Percentiles rank a stretch among this genome's conserved stretches.
Conservation (phyloP, 257 asterid species). For the Nicotiana attenuata region DNA sequence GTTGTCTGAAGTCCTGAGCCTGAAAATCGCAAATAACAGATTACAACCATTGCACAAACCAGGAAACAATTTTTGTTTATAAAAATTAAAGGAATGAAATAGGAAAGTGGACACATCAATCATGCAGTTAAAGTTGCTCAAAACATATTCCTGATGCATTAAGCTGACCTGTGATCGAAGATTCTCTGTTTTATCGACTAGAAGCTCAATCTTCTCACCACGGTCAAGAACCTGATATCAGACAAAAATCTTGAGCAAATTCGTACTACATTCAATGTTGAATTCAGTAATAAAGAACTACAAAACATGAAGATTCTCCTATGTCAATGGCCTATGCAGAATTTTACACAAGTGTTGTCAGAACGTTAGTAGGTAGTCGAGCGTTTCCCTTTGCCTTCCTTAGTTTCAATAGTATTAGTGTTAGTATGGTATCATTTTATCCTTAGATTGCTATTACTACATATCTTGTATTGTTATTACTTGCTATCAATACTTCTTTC, state of each 20-base stretch:
- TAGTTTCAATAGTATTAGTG: too few relatives aligned
- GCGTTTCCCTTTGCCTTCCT: too few relatives aligned
- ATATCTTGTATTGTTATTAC: too few relatives aligned
- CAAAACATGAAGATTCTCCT: background rate
- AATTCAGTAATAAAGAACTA: background rate
- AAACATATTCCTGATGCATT: background rate
- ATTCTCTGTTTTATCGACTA: conserved; percentile 47
- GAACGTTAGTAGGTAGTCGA: too few relatives aligned
- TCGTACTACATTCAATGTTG: background rate
- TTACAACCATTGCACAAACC: background rate
- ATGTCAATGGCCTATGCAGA: background rate
- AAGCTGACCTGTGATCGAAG: conserved; percentile 45
- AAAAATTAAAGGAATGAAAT: background rate
- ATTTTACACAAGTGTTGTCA: background rate
- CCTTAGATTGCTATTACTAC: too few relatives aligned
- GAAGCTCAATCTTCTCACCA: conserved; percentile 43
- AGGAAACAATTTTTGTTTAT: background rate
- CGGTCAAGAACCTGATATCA: conserved; percentile 44
- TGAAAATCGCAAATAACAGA: conserved; percentile 8
- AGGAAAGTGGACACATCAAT: background rate
- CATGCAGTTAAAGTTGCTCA: background rate
- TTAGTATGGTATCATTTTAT: too few relatives aligned
- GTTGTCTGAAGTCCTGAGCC: conserved; percentile 52
- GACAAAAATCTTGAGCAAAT: background rate
- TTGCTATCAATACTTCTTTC: too few relatives aligned